Evolutionary conservation across 257 asterid genomes (phyloP).

Genomic region (Plantago elongata): DNA sequence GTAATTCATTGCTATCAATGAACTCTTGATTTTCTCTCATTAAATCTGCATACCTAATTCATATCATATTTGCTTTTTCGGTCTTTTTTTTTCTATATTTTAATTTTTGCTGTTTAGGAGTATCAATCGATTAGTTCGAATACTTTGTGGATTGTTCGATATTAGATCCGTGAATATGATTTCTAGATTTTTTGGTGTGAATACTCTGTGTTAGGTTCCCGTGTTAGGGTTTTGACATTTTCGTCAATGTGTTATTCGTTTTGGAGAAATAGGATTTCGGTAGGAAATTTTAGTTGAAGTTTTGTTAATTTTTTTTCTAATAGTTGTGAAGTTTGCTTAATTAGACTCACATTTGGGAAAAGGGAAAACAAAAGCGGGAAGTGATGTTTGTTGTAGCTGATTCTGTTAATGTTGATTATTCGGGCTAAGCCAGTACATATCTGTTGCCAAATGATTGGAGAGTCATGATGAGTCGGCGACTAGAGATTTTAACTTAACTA

Average conservation of each 20-base stretch:
- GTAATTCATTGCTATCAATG: slow-evolving; percentile 10
- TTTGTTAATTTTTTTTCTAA: neutral
- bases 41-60: neutral
- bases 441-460: no score
- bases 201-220: neutral
- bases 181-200: neutral
- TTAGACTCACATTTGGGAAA: no score
- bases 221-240: neutral
- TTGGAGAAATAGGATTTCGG: slow-evolving; percentile 7
- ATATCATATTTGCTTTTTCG: neutral
- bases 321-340: no score
- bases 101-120: neutral
- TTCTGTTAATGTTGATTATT: no score
- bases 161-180: neutral
- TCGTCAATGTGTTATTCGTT: neutral
- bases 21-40: neutral
- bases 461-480: no score
- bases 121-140: neutral
- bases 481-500: no score
- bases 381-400: no score
- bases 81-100: neutral
- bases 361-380: no score
- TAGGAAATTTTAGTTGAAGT: neutral
- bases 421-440: no score
- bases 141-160: neutral